Conservation (phyloP, 768 basidiomycete genomes). For the Termitomyces bulborhizus region DNA sequence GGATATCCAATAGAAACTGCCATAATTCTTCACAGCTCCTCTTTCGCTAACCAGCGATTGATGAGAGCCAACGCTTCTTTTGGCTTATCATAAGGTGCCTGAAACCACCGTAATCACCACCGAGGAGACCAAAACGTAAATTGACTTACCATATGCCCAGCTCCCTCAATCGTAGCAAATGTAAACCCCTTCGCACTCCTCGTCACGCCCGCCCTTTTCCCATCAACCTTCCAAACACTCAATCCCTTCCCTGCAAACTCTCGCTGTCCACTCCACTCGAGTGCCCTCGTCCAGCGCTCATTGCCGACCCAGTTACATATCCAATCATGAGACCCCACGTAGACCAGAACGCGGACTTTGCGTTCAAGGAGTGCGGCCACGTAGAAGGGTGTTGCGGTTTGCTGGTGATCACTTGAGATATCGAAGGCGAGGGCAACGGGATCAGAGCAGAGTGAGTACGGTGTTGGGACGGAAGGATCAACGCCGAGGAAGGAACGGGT, state of each 20-base stretch:
- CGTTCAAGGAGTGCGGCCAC: constrained; percentile 66
- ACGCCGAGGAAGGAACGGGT: constrained; percentile 59
- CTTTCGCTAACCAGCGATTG: constrained; percentile 38
- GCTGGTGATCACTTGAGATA: constrained; percentile 32
- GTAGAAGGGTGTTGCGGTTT: constrained; percentile 44
- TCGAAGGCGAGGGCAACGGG: constrained; percentile 45
- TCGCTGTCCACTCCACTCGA: constrained; percentile 66
- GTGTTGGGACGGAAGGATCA: constrained; percentile 31
- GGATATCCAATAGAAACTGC: neutral
- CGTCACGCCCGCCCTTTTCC: constrained; percentile 33
- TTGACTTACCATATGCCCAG: constrained; percentile 63
- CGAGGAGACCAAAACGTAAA: neutral
- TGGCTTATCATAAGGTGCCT: constrained; percentile 61
- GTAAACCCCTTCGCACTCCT: constrained; percentile 46
- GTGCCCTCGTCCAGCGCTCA: constrained; percentile 57
- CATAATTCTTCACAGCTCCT: constrained; percentile 3
- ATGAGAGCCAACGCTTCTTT: constrained; percentile 49
- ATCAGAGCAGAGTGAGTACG: constrained; percentile 27
- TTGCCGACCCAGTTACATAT: constrained; percentile 77
- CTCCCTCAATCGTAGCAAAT: constrained; percentile 57
- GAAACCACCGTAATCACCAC: constrained; percentile 2
- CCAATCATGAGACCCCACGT: constrained; percentile 69
- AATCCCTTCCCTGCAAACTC: constrained; percentile 35
- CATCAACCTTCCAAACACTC: constrained; percentile 54
- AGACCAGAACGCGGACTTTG: constrained; percentile 61